These are phyloP conservation scores for Podosphaera xanthii DNA, from an alignment of 2,329 filamentous ascomycete species.

Conservation along the genomic window DNA sequence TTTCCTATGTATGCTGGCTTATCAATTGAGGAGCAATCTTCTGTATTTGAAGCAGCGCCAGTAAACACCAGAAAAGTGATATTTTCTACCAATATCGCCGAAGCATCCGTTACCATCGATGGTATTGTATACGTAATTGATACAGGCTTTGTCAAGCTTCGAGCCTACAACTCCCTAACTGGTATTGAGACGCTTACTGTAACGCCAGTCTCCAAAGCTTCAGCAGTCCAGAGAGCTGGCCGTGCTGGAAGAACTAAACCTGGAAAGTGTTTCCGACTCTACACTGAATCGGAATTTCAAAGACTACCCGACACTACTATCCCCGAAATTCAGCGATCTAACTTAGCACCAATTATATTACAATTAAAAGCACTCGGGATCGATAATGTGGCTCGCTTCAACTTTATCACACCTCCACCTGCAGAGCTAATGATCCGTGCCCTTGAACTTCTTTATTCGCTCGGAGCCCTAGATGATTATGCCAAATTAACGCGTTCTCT, in stretches of 20 bases:
- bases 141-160: conserved; percentile 72
- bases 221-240: conserved; percentile 76
- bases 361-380: conserved; percentile 90
- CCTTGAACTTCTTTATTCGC: conserved; percentile 64
- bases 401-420: conserved; percentile 70
- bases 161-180: conserved; percentile 61
- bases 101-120: conserved; percentile 85
- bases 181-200: conserved; percentile 75
- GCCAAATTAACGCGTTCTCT: conserved; percentile 75
- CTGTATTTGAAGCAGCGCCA: conserved; percentile 68
- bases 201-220: conserved; percentile 68
- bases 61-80: conserved; percentile 77
- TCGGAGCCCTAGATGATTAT: conserved; percentile 73
- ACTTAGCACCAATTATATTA: conserved; percentile 67
- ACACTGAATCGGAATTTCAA: conserved; percentile 53
- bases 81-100: conserved; percentile 85
- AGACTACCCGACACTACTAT: conserved; percentile 47
- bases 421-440: conserved; percentile 67
- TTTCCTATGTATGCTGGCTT: conserved; percentile 78
- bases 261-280: conserved; percentile 86
- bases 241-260: conserved; percentile 72
- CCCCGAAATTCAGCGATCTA: conserved; percentile 81
- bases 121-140: conserved; percentile 84
- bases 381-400: conserved; percentile 78
- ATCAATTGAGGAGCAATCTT: conserved; percentile 79